A percentile compares a stretch with the other conserved stretches of the same genome.
Conservation (phyloP, 495 filamentous ascomycete genomes). For the Tuber borchii region DNA sequence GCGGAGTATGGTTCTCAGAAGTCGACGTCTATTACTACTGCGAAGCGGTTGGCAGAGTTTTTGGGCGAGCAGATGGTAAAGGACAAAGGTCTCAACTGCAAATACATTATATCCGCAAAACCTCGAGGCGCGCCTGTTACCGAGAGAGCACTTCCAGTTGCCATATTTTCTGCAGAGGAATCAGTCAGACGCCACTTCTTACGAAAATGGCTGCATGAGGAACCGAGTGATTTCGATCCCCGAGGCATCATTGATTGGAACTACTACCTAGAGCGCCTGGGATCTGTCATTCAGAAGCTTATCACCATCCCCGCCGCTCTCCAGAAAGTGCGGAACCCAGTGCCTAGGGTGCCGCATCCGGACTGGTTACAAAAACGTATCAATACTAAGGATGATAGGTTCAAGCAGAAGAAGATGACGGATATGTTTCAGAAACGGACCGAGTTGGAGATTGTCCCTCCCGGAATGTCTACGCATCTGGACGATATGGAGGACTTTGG, state of each 20-base stretch:
- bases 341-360: conserved; percentile 85
- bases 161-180: conserved; percentile 92
- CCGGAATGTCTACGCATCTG: conserved; percentile 38
- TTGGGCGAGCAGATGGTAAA: conserved; percentile 98
- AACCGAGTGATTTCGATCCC: conserved; percentile 88
- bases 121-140: conserved; percentile 88
- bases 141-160: conserved; percentile 86
- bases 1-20: conserved; percentile 95
- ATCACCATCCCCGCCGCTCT: conserved; percentile 96
- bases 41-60: conserved; percentile 92
- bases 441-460: conserved; percentile 23
- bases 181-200: conserved; percentile 82
- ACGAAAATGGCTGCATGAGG: conserved; percentile 90
- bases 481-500: conserved; percentile 87
- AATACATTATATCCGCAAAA: conserved; percentile 90
- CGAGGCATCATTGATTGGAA: conserved; percentile 85
- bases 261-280: conserved; percentile 91
- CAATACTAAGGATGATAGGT: conserved; percentile 86
- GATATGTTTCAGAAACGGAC: conserved; percentile 71
- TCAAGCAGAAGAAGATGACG: conserved; percentile 98
- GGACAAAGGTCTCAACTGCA: conserved; percentile 97
- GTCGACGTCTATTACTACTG: conserved; percentile 95
- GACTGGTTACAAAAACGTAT: conserved; percentile 94
- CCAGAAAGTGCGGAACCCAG: conserved; percentile 90
- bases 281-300: conserved; percentile 94